Percentiles rank a stretch among this genome's conserved stretches.
Evolutionary conservation across 495 filamentous ascomycete species (phyloP).

Genomic region (Niebla homalea): DNA sequence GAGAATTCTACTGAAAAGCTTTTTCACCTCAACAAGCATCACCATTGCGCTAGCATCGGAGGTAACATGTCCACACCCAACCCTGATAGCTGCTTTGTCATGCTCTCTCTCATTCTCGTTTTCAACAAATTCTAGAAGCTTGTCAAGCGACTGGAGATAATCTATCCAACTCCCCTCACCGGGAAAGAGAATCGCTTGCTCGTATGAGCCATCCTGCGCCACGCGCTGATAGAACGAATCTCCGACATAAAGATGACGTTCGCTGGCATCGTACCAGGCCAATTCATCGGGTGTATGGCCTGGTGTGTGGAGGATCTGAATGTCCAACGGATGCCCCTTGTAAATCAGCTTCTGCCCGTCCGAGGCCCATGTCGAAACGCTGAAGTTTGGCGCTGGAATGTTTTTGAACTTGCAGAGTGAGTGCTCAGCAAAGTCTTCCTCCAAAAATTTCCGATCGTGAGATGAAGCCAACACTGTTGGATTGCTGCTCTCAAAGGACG

Average conservation of each 20-base stretch:
- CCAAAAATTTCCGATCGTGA: conserved; percentile 21
- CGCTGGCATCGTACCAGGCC: conserved; percentile 26
- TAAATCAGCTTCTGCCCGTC: conserved; percentile 17
- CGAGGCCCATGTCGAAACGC: conserved; percentile 23
- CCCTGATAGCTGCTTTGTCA: conserved; percentile 10
- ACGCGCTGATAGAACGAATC: conserved; percentile 28
- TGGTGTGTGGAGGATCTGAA: conserved; percentile 28
- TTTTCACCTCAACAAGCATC: conserved; percentile 16
- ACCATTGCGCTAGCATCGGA: conserved; percentile 16
- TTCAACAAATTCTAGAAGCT: conserved; percentile 17
- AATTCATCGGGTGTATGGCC: conserved; percentile 32
- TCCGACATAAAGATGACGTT: conserved; percentile 28
- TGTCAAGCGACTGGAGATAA: conserved; percentile 20
- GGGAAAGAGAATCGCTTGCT: conserved; percentile 26
- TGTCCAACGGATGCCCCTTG: conserved; percentile 4
- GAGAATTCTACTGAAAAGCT: conserved; percentile 16
- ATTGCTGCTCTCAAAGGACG: conserved; percentile 17
- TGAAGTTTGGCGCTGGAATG: conserved; percentile 21
- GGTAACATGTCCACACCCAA: conserved; percentile 22
- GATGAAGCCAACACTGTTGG: conserved; percentile 24
- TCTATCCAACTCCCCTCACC: conserved; percentile 20
- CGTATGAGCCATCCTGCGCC: conserved; percentile 9
- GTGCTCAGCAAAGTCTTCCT: conserved; percentile 20
- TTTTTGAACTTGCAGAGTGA: conserved; percentile 22
- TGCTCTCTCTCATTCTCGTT: conserved; percentile 12